These are phyloP conservation scores for Apodospora peruviana DNA, from an alignment of 495 filamentous ascomycete species.

Conservation along the genomic window DNA sequence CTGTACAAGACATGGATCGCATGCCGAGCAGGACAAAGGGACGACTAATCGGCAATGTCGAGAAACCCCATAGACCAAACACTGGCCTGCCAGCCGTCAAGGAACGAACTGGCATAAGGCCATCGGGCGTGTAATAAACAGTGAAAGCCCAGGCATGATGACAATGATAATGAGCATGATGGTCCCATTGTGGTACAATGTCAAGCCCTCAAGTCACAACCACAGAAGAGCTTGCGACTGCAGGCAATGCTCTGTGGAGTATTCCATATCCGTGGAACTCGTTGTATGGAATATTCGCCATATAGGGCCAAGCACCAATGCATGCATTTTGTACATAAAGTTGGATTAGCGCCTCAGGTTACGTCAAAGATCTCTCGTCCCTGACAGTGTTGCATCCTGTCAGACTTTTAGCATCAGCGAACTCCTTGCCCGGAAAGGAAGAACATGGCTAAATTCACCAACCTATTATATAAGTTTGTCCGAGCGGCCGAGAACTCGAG, in stretches of 20 bases:
- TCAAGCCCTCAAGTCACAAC: too few relatives aligned
- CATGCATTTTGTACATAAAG: background rate
- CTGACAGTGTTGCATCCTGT: slow-evolving; percentile 4
- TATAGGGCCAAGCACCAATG: background rate
- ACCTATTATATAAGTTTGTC: too few relatives aligned
- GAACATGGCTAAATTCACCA: background rate
- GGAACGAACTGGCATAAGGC: too few relatives aligned
- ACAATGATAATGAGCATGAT: too few relatives aligned
- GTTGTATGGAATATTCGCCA: background rate
- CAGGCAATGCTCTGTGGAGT: background rate
- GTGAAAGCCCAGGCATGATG: too few relatives aligned
- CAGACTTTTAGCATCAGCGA: background rate
- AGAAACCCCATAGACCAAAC: too few relatives aligned
- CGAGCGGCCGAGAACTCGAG: background rate
- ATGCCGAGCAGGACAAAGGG: background rate
- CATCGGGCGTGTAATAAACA: too few relatives aligned
- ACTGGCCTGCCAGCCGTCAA: too few relatives aligned
- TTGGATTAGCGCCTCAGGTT: background rate
- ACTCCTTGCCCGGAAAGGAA: background rate
- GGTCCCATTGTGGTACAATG: too few relatives aligned
- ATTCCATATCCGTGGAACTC: background rate
- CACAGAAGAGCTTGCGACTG: background rate
- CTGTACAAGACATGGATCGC: background rate
- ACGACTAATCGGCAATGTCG: too few relatives aligned
- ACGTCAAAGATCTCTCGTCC: slow-evolving; percentile 3